These are phyloP conservation scores for Aspergillus amoenus DNA, from an alignment of 2,329 filamentous ascomycete genomes.

Conservation along the genomic window DNA sequence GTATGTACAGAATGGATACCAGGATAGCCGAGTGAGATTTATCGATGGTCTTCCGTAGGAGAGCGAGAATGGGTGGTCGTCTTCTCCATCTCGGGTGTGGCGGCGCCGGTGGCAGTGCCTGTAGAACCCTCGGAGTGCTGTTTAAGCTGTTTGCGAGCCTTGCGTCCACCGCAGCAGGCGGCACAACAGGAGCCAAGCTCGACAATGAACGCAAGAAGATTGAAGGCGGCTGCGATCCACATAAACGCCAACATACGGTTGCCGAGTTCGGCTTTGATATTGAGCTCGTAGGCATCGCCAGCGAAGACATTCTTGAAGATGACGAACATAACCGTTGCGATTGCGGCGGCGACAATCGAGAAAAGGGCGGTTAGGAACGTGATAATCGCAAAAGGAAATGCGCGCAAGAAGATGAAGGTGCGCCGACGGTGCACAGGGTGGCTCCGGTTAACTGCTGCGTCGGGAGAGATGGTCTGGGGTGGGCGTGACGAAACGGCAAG, in stretches of 20 bases:
- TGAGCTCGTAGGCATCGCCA: constrained; percentile 63
- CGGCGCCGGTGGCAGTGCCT: neutral
- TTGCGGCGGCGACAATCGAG: constrained; percentile 66
- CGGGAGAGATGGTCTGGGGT: constrained; percentile 32
- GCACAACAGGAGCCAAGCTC: constrained; percentile 79
- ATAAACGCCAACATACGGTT: constrained; percentile 79
- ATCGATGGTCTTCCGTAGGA: constrained; percentile 5
- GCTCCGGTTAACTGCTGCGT: constrained; percentile 24
- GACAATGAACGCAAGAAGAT: constrained; percentile 68
- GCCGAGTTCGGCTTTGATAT: constrained; percentile 71
- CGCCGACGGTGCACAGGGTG: constrained; percentile 37
- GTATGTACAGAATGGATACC: constrained; percentile 7
- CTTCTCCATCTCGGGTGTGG: constrained; percentile 16
- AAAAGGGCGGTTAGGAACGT: constrained; percentile 67
- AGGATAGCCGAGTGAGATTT: neutral
- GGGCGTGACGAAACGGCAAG: constrained; percentile 48
- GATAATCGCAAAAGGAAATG: constrained; percentile 66
- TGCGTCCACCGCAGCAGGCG: constrained; percentile 43
- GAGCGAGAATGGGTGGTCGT: constrained; percentile 8
- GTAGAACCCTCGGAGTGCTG: constrained; percentile 14
- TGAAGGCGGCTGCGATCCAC: constrained; percentile 74
- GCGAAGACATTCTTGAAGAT: constrained; percentile 78
- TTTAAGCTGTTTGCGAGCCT: constrained; percentile 36
- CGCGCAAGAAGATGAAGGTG: constrained; percentile 47
- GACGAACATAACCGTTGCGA: constrained; percentile 80